Evolutionary conservation across 768 basidiomycete genomes (phyloP), one percentile per base, ranked within the genome.

Genomic region (Calocybe gangraenosa): DNA sequence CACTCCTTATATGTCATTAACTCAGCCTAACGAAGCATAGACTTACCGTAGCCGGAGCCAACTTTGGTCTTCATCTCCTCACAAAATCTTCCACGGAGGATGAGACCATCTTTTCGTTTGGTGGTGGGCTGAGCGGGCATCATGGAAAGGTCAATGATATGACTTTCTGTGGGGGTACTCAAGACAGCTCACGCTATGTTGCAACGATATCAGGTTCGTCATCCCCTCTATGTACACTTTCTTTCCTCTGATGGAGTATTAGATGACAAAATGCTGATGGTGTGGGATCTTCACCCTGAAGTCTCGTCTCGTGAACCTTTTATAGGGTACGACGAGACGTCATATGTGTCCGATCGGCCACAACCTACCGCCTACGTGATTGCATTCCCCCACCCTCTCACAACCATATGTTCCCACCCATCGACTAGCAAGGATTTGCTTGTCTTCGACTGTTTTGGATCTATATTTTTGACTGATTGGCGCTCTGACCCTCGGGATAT

Each of bases 221-320:
- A 41, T 15, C n/a, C 17, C 11, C 33, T 22, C 21, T 5, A n/a
- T 17, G 37, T 21, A 18, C 20, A 28, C 41, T 19, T 45, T 51
- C 36, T 25, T 48, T 46, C 42, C 46, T 50, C 23, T 45, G 22
- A 28, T 28, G 5, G 34, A 19, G 20, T 31, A 40, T 18, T 43
- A 87, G 87, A 89, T 53, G 89, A 91, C 65, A 86, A 80, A 59
- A 84, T 85, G 76, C 74, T 89, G 31, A 84, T 89, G 79, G 79
- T 91, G 6, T 91, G 89, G 89, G 87, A 91, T 63, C 73, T 92
- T n/a, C 68, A 75, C 54, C 87, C 88, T 37, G 64, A 76, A 43
- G 66, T 75, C 34, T 60, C 69, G 28, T 72, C 79, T 10, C 56
- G 53, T 17, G 51, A 54, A 11, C 61, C 65, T 47, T 54, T 70